Percentiles rank a stretch among this genome's conserved stretches.
Conservation (phyloP, 1,139 yeast genomes). For the Scheffersomyces cryptocercus region DNA sequence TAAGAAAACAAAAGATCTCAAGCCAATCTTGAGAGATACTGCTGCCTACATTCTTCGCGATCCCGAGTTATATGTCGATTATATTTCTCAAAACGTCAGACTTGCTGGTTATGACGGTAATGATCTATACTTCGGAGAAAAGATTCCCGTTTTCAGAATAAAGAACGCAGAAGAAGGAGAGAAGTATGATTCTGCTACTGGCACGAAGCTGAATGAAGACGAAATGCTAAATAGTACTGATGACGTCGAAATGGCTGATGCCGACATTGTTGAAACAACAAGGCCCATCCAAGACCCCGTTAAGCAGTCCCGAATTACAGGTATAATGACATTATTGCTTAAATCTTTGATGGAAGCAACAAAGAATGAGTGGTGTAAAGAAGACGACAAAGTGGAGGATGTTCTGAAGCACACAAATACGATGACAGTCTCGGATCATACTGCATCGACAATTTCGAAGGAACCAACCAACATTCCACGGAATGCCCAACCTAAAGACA, state of each 20-base stretch:
- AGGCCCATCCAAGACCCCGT: constrained; percentile 8
- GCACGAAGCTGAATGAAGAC: constrained; percentile 2
- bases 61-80: constrained; percentile 55
- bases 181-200: constrained; percentile 1
- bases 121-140: constrained; percentile 11
- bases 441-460: constrained; percentile 10
- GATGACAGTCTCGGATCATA: constrained; percentile 7
- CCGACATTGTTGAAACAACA: constrained; percentile 8
- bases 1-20: constrained; percentile 46
- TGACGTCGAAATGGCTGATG: constrained; percentile 40
- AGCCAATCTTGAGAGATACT: constrained; percentile 54
- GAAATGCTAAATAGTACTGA: constrained; percentile 9
- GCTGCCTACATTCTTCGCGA: constrained; percentile 60
- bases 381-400: constrained; percentile 22
- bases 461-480: constrained; percentile 11
- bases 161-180: constrained; percentile 17
- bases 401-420: constrained; percentile 5
- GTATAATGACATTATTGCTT: constrained; percentile 52
- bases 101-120: constrained; percentile 51
- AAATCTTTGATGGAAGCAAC: constrained; percentile 63
- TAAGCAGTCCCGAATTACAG: no score
- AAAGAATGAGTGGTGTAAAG: constrained; percentile 50
- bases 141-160: constrained; percentile 9
- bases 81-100: constrained; percentile 49
- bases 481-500: constrained; percentile 18